These are phyloP conservation scores for Blastobotrys petasosporus DNA, from an alignment of 1,139 yeast genomes.

Conservation along the genomic window DNA sequence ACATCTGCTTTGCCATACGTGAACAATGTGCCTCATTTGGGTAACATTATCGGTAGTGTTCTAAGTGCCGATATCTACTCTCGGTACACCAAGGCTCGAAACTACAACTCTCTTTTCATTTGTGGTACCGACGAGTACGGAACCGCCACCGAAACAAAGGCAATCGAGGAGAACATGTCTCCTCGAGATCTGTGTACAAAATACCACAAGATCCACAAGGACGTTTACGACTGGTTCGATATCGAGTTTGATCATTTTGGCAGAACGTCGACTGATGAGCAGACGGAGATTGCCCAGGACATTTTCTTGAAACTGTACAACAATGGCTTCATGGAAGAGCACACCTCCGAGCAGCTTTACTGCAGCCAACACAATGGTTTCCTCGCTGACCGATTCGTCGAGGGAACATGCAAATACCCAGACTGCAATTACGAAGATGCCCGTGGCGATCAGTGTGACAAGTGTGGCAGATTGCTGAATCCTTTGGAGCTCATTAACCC, in stretches of 20 bases:
- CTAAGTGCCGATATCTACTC: constrained; percentile 91
- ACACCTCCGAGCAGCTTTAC: constrained; percentile 80
- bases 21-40: constrained; percentile 96
- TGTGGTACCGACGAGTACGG: constrained; percentile 99
- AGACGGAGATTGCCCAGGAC: constrained; percentile 94
- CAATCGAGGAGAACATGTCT: constrained; percentile 83
- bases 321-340: constrained; percentile 77
- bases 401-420: constrained; percentile 79
- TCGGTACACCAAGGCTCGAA: constrained; percentile 83
- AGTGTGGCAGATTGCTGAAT: constrained; percentile 82
- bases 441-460: constrained; percentile 98
- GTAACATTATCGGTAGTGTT: constrained; percentile 93
- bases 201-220: constrained; percentile 77
- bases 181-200: constrained; percentile 88
- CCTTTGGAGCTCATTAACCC: constrained; percentile 93
- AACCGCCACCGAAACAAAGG: constrained; percentile 98
- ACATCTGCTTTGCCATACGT: constrained; percentile 98
- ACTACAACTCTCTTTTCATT: constrained; percentile 74
- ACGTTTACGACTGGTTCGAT: constrained; percentile 94
- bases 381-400: constrained; percentile 94
- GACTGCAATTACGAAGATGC: constrained; percentile 93
- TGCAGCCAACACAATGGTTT: constrained; percentile 87
- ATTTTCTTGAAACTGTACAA: constrained; percentile 70
- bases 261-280: constrained; percentile 86
- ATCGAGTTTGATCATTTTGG: constrained; percentile 94